phyloP scores from a whole-genome alignment of 2,329 filamentous ascomycete genomes.

The Ophiocordyceps sinensis region DNA sequence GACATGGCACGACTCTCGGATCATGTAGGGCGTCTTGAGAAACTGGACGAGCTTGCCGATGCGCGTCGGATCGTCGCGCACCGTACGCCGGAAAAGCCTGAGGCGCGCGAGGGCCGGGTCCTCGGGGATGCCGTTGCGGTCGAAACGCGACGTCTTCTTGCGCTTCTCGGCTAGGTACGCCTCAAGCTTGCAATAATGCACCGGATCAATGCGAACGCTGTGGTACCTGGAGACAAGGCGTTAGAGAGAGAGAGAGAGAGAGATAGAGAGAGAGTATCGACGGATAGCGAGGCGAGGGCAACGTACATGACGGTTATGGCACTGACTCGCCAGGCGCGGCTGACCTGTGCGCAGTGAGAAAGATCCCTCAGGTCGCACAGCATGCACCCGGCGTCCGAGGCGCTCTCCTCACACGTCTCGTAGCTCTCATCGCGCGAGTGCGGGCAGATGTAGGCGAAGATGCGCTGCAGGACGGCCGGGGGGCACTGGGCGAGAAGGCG shows the following conservation, averaged over 20 bases:
- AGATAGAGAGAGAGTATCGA: too few relatives aligned
- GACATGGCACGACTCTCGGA: slow-evolving; percentile 71
- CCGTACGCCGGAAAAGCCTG: slow-evolving; percentile 63
- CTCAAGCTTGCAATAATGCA: slow-evolving; percentile 88
- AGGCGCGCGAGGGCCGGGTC: slow-evolving; percentile 67
- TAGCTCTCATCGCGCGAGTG: slow-evolving; percentile 67
- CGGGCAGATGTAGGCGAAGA: slow-evolving; percentile 73
- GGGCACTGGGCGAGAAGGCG: slow-evolving; percentile 42
- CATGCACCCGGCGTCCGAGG: slow-evolving; percentile 72
- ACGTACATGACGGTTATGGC: slow-evolving; percentile 48
- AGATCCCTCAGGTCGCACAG: slow-evolving; percentile 86
- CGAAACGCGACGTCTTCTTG: slow-evolving; percentile 57
- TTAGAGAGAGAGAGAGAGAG: too few relatives aligned
- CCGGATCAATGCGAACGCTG: slow-evolving; percentile 82
- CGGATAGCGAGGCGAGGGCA: not conserved
- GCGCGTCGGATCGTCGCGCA: slow-evolving; percentile 58
- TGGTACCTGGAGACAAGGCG: slow-evolving; percentile 46
- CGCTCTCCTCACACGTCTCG: slow-evolving; percentile 68
- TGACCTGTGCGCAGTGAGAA: slow-evolving; percentile 62
- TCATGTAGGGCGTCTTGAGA: slow-evolving; percentile 89
- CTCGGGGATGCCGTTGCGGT: slow-evolving; percentile 65
- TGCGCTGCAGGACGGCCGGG: slow-evolving; percentile 53
- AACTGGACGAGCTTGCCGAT: slow-evolving; percentile 60
- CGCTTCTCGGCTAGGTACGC: slow-evolving; percentile 66
- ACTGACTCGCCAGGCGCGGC: slow-evolving; percentile 51